A percentile compares a stretch with the other conserved stretches of the same genome.
Conservation (phyloP, 495 filamentous ascomycete genomes). For the Penicillium flavigenum region DNA sequence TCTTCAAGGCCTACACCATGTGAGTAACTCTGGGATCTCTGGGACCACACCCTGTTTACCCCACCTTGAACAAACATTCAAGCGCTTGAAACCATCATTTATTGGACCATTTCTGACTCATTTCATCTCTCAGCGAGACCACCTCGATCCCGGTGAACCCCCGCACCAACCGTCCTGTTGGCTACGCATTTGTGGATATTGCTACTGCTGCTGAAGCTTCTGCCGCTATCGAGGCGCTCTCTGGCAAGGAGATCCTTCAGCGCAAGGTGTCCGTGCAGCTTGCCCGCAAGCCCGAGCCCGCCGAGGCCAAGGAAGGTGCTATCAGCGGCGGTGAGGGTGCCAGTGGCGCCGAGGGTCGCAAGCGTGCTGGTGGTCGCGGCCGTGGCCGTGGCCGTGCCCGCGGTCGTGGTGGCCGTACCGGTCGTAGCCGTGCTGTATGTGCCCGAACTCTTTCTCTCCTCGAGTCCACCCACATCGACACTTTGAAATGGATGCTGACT, state of each 20-base stretch:
- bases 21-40: conserved; percentile 55
- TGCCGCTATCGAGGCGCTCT: conserved; percentile 89
- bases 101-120: conserved; percentile 5
- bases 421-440: conserved; percentile 72
- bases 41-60: not conserved
- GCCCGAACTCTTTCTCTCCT: conserved; percentile 1
- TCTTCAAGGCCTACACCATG: conserved; percentile 98
- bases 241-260: conserved; percentile 93
- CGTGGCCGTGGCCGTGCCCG: conserved; percentile 75
- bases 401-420: conserved; percentile 60
- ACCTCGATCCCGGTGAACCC: conserved; percentile 98
- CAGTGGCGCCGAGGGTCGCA: conserved; percentile 71
- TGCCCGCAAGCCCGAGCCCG: conserved; percentile 91
- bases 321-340: conserved; percentile 65
- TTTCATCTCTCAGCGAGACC: conserved; percentile 68
- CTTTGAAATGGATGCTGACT: conserved; percentile 14
- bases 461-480: not conserved
- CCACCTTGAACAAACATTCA: not conserved
- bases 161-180: conserved; percentile 95
- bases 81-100: not conserved
- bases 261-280: conserved; percentile 99
- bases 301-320: conserved; percentile 73
- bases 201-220: conserved; percentile 91
- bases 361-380: conserved; percentile 72
- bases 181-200: conserved; percentile 98